Evolutionary conservation across 2,329 filamentous ascomycete species (phyloP), one percentile per base, ranked within the genome.

Genomic region (Leptographium wingfieldii): DNA sequence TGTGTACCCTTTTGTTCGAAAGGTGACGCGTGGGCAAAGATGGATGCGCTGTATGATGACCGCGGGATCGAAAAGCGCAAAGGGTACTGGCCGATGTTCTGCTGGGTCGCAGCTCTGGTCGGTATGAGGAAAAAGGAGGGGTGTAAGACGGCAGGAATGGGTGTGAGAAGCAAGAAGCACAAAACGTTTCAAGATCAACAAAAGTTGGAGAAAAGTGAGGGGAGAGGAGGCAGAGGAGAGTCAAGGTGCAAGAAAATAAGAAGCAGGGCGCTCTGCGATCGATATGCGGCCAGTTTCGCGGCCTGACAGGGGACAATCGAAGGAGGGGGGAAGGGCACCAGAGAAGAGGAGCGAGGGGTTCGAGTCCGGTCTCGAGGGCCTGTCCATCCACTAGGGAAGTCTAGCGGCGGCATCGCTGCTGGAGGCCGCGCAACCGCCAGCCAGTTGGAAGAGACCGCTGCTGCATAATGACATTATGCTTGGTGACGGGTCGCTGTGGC

Each of bases 281-380:
- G 59, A 60, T 62, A 64, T 64, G 61, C 62, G 61, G 60, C 60
- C 59, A 55, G 46, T 51, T 58, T 46, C 12, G 62, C 54, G 62
- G 60, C 62, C 58, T 58, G 51, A 54, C 54, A 57, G 60, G 40
- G 56, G 48, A 3, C n/a, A 11, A 25, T n/a, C 22, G 29, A 51
- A 33, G 25, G 46, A n/a, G 46, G 33, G 56, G 22, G 33, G 40
- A n/a, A 31, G 11, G 25, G 19, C 12, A 40, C 33, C 19, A 38
- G n/a, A 22, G 16, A 12, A 25, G n/a, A 12, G 43, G 22, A 29
- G 12, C 54, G 54, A 56, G 54, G 55, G 55, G 55, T 16, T 56
- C 46, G 22, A 52, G 1, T 10, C 19, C 19, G 25, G n/a, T 14
- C 55, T 51, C 58, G 54, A 59, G 61, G 57, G 61, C 55, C 12